Evolutionary conservation across 1,284 basidiomycete species (phyloP).

Genomic region (Malassezia yamatoensis): DNA sequence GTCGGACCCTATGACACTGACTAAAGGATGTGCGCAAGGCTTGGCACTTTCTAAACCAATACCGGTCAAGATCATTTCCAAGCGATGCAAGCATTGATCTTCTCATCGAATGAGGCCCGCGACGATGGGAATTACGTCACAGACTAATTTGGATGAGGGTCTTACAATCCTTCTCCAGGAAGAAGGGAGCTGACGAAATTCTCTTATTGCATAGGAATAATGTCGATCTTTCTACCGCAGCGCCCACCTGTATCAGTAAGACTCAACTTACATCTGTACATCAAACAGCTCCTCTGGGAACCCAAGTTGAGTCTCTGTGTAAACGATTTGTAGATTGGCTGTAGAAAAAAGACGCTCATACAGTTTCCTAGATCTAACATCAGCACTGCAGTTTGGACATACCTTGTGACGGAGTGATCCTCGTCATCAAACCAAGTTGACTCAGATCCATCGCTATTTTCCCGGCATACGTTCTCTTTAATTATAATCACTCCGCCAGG

Average conservation of each 20-base stretch:
- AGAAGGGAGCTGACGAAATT: too few relatives aligned
- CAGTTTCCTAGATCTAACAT: constrained; percentile 28
- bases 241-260: constrained; percentile 15
- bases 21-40: too few relatives aligned
- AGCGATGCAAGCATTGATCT: constrained; percentile 2
- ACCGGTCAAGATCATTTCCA: too few relatives aligned
- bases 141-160: constrained; percentile 18
- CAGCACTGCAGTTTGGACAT: background rate
- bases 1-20: too few relatives aligned
- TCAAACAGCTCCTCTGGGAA: constrained; percentile 44
- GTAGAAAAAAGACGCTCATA: constrained; percentile 42
- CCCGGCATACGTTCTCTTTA: constrained; percentile 45
- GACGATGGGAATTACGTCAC: constrained; percentile 4
- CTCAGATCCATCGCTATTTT: constrained; percentile 38
- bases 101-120: constrained; percentile 20
- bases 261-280: constrained; percentile 38
- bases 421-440: constrained; percentile 44
- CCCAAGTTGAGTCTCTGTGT: constrained; percentile 35
- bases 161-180: background rate
- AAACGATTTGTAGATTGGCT: constrained; percentile 36
- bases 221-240: constrained; percentile 7
- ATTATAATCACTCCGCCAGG: constrained; percentile 35
- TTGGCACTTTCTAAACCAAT: too few relatives aligned
- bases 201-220: background rate
- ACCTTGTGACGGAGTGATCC: constrained; percentile 41